Conservation (phyloP, 208 protist genomes). For the Leishmania aethiopica region DNA sequence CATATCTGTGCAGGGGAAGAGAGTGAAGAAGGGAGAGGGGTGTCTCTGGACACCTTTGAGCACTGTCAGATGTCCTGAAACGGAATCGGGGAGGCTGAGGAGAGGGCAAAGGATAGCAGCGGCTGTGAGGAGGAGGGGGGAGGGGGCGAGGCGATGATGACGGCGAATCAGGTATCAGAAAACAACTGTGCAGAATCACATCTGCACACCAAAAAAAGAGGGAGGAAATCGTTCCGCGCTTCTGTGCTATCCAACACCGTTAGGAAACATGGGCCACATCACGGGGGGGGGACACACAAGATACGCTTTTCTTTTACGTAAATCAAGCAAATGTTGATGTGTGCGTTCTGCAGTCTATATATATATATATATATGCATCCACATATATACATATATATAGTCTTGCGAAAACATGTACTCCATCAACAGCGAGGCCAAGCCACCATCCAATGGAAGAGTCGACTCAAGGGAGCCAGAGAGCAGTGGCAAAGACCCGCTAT, state of each 20-base stretch:
- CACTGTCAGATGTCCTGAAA: neutral
- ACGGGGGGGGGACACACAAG: neutral
- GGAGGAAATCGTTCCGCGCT: neutral
- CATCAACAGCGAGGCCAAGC: neutral
- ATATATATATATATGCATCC: too few species aligned
- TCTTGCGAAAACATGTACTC: too few species aligned
- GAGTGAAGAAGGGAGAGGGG: neutral
- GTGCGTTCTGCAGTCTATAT: neutral
- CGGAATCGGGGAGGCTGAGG: neutral
- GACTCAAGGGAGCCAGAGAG: neutral
- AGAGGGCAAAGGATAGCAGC: neutral
- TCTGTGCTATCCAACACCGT: neutral
- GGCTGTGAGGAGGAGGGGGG: neutral
- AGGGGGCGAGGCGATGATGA: neutral
- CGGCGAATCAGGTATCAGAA: neutral
- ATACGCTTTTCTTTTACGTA: neutral
- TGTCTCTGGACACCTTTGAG: neutral
- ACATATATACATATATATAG: neutral
- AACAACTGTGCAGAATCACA: neutral
- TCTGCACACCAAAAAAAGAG: neutral
- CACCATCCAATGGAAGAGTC: neutral
- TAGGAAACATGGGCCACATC: neutral
- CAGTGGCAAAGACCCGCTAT: neutral
- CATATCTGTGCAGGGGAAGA: neutral
- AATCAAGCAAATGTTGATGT: neutral